phyloP scores from a whole-genome alignment of 176 grass and related monocot genomes.

The Oryza brachyantha region DNA sequence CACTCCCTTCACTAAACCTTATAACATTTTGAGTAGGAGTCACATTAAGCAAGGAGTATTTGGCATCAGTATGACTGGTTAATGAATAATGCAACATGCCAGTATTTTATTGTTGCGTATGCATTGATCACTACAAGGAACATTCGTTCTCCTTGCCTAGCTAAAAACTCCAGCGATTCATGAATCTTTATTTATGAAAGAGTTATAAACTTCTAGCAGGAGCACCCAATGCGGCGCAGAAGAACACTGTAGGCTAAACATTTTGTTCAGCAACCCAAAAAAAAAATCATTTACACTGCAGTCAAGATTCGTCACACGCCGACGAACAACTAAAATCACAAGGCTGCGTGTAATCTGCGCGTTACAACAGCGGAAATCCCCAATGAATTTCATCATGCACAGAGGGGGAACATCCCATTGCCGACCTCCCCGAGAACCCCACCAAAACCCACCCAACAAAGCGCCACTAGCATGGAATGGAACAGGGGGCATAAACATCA shows the following conservation, averaged over 20 bases:
- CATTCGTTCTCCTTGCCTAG: too few relatives aligned
- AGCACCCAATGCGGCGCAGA: not conserved
- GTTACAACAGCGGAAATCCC: not conserved
- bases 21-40: not conserved
- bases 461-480: not conserved
- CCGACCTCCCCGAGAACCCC: constrained; percentile 7
- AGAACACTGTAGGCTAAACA: not conserved
- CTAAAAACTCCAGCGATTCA: constrained; percentile 18
- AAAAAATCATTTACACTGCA: not conserved
- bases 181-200: not conserved
- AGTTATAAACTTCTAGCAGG: not conserved
- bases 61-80: not conserved
- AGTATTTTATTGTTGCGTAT: not conserved
- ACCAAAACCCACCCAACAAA: too few relatives aligned
- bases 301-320: not conserved
- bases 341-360: not conserved
- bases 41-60: not conserved
- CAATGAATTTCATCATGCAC: not conserved
- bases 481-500: not conserved
- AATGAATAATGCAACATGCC: not conserved
- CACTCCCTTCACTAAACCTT: too few relatives aligned
- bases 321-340: not conserved
- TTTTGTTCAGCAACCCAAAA: not conserved
- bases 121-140: not conserved
- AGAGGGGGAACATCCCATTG: not conserved